Evolutionary conservation across 1,284 basidiomycete genomes (phyloP).

Genomic region (Rhodotorula sp.): DNA sequence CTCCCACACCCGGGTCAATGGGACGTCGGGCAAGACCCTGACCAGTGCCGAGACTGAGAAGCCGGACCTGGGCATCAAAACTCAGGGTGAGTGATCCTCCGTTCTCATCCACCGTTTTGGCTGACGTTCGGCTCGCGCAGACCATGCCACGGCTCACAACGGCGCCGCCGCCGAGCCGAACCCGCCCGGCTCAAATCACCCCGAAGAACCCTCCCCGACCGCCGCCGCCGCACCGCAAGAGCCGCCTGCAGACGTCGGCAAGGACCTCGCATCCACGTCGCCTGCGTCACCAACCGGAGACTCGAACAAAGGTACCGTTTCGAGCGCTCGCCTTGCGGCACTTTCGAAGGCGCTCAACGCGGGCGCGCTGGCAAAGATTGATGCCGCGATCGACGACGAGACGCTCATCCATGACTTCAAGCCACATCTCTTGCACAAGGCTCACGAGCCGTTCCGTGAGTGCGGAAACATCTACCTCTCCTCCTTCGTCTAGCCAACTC

Average conservation of each 20-base stretch:
- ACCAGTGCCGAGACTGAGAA: background rate
- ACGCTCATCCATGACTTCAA: slow-evolving; percentile 55
- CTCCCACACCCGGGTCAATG: no score
- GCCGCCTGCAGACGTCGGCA: background rate
- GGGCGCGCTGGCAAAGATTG: slow-evolving; percentile 53
- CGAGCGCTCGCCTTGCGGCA: slow-evolving; percentile 36
- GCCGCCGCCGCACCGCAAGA: background rate
- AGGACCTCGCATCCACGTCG: background rate
- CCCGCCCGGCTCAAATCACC: slow-evolving; percentile 8
- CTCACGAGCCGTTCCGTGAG: slow-evolving; percentile 53
- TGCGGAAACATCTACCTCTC: background rate
- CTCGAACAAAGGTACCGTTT: slow-evolving; percentile 11
- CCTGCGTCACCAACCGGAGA: background rate
- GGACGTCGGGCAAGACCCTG: no score
- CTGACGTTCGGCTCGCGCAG: background rate
- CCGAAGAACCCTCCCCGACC: background rate
- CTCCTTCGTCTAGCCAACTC: slow-evolving; percentile 36
- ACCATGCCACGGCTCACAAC: background rate
- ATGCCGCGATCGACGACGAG: slow-evolving; percentile 55
- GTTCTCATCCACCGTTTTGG: no score
- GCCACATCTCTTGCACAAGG: slow-evolving; percentile 60
- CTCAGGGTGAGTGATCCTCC: background rate
- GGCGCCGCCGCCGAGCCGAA: background rate
- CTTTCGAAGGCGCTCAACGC: slow-evolving; percentile 47
- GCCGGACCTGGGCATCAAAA: background rate